Percentiles rank a stretch among this genome's conserved stretches.
phyloP scores from a whole-genome alignment of 2,329 filamentous ascomycete genomes.

The Ascochyta clinopodiicola region DNA sequence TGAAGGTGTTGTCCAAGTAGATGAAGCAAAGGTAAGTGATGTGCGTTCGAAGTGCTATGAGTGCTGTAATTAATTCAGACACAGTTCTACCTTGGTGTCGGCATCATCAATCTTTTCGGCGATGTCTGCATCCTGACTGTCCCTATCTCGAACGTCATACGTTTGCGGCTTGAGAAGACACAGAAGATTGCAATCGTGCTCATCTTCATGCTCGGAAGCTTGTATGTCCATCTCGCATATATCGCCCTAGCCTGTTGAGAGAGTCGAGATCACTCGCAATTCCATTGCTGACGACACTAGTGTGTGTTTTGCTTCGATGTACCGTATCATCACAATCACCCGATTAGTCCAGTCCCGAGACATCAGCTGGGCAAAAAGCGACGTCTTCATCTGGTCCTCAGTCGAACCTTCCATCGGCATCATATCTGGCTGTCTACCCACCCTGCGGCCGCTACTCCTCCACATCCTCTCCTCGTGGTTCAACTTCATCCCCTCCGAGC shows the following conservation, averaged over 20 bases:
- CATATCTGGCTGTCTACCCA: conserved; percentile 35
- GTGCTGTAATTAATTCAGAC: neutral
- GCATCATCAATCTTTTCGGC: conserved; percentile 34
- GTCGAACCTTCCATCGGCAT: conserved; percentile 38
- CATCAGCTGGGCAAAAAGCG: conserved; percentile 37
- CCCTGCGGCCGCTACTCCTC: conserved; percentile 29
- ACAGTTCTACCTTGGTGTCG: conserved; percentile 33
- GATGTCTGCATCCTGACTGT: conserved; percentile 27
- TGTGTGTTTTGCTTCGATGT: conserved; percentile 36
- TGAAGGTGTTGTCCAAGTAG: conserved; percentile 22
- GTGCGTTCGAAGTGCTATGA: too few relatives aligned
- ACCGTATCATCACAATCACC: conserved; percentile 34
- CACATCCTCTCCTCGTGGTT: conserved; percentile 18
- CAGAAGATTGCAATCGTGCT: conserved; percentile 34
- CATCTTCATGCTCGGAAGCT: conserved; percentile 35
- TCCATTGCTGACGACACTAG: conserved; percentile 4
- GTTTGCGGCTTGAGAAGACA: conserved; percentile 22
- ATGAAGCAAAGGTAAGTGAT: conserved; percentile 28
- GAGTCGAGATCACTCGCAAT: neutral
- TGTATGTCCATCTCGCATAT: conserved; percentile 19
- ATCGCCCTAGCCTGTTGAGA: neutral
- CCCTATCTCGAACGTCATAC: conserved; percentile 19
- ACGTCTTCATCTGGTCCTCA: conserved; percentile 38
- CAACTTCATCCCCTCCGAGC: conserved; percentile 17
- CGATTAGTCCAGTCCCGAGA: conserved; percentile 26